Evolutionary conservation across 1,139 yeast species (phyloP).

Genomic region (Geotrichum klebahnii): DNA sequence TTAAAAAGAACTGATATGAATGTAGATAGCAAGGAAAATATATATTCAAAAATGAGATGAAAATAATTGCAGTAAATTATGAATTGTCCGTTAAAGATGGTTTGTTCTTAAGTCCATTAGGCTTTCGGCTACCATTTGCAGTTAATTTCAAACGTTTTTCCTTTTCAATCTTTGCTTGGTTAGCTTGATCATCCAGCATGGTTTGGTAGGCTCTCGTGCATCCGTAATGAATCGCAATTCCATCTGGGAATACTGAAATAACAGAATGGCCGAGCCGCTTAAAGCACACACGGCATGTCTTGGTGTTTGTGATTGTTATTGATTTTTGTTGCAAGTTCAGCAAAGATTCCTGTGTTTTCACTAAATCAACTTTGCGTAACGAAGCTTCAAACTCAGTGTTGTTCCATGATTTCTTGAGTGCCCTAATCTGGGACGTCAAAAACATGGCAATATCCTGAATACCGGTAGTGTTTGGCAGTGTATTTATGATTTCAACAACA

Average conservation of each 20-base stretch:
- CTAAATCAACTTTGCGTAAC: constrained; percentile 41
- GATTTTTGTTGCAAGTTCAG: constrained; percentile 41
- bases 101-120: not conserved
- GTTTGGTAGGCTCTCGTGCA: constrained; percentile 43
- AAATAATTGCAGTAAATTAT: not conserved
- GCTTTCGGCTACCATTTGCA: not conserved
- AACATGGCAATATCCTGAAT: constrained; percentile 46
- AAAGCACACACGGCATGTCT: constrained; percentile 57
- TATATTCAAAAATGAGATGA: not conserved
- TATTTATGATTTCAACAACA: constrained; percentile 47
- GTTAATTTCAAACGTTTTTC: constrained; percentile 6
- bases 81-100: not conserved
- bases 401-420: constrained; percentile 34
- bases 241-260: constrained; percentile 50
- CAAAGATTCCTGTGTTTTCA: constrained; percentile 40
- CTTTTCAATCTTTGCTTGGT: not conserved
- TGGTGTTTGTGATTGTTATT: constrained; percentile 42
- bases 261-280: constrained; percentile 62
- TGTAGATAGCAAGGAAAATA: not conserved
- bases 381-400: constrained; percentile 32
- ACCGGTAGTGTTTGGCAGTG: constrained; percentile 51
- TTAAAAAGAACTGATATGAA: not conserved
- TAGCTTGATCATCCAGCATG: constrained; percentile 22
- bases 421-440: constrained; percentile 48
- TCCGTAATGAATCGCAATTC: constrained; percentile 65